Base-by-base conservation (phyloP, 441 rosid genomes). In the Populus hybrid region DNA sequence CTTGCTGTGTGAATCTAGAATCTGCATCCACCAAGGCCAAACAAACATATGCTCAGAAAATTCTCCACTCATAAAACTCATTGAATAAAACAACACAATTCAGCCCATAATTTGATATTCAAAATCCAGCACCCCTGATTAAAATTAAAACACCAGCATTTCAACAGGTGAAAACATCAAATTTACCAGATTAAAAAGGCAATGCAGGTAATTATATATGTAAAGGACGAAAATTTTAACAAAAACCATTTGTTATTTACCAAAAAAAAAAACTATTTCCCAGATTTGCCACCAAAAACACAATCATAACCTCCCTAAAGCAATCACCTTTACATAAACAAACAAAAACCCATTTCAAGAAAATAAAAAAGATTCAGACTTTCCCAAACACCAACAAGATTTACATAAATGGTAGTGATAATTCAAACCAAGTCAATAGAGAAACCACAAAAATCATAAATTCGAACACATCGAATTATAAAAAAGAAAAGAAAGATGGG, bases 1-100 rank as follows among this genome's bases (percentile, higher is more conserved):
- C 98, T 81, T 92, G 99, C 50, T 95, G 99, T 10, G 98, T 87
- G 79, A 95, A 95, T 83, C 86, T 90, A 2, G 99, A 92, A 87
- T 95, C 99, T 95, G 91, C 64, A 87, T 72, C 64, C 71, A 83
- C 16, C 6, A 71, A 29, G 2, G n/a, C 61, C 61, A 53, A 64
- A 45, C 28, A 75, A 76, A 6, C 56, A 68, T 45, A 29, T 16
- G 9, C 14, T 42, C 29, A 12, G 26, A 67, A 26, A 70, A 42
- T 38, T 35, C 31, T 45, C 45, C 5, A 69, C 7, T 53, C 61
- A 1, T 29, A 29, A 45, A 50, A 50, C 56, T 50, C 56, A 50
- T 50, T 50, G 56, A 50, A 50, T 50, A 50, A 50, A 50, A 50
- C 20, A 50, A 50, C 56, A 50, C 31, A 29, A 29, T 29, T 29